Percentiles rank a stretch among this genome's conserved stretches.
Evolutionary conservation across 306 rosid species (phyloP).

Genomic region (Cucurbita moschata): DNA sequence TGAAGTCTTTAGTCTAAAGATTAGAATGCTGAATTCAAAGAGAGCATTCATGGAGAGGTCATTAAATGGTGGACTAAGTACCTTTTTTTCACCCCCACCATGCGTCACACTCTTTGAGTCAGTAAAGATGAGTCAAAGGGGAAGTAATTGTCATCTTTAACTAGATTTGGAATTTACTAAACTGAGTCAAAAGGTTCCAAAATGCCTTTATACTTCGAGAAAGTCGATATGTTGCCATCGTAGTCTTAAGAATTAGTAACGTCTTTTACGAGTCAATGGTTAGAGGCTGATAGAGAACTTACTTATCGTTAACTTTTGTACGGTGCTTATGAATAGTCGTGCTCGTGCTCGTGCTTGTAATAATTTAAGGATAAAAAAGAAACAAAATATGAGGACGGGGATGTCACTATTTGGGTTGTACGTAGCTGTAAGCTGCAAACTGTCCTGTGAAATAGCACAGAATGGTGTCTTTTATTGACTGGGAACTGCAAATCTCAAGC

Average conservation of each 20-base stretch:
- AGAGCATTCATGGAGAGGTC: too few species aligned
- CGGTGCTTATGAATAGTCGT: not conserved
- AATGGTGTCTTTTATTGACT: constrained; percentile 1
- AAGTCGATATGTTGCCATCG: not conserved
- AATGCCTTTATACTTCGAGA: not conserved
- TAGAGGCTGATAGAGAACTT: too few species aligned
- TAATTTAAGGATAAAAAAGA: not conserved
- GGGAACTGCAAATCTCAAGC: not conserved
- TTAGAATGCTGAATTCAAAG: not conserved
- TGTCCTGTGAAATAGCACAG: not conserved
- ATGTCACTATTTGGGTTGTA: constrained; percentile 3
- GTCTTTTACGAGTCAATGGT: too few species aligned
- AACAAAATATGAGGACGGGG: not conserved
- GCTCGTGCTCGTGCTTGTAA: not conserved
- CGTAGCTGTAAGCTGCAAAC: constrained; percentile 2
- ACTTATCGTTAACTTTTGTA: too few species aligned
- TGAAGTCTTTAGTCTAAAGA: not conserved
- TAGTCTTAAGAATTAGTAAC: not conserved
- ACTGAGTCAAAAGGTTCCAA: not conserved
- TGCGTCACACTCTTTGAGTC: not conserved
- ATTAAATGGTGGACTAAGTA: not conserved
- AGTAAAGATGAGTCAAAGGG: constrained; percentile 1
- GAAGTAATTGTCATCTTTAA: not conserved
- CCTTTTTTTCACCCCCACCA: not conserved
- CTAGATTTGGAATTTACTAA: not conserved